phyloP scores from a whole-genome alignment of 352 stramenopile genomes.

The Phytophthora macrochlamydospora region DNA sequence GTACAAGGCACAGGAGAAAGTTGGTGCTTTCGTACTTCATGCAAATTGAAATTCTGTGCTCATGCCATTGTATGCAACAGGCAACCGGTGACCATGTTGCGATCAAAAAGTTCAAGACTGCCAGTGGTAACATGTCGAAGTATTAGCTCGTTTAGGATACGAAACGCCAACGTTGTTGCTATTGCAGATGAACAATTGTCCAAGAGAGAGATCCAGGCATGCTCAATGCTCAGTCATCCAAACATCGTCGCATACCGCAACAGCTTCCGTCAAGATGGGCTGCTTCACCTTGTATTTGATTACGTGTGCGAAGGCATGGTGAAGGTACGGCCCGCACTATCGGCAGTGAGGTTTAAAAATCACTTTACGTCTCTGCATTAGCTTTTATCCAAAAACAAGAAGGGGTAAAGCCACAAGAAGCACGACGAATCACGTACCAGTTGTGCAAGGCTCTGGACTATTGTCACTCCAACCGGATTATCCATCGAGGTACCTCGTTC shows the following conservation, averaged over 20 bases:
- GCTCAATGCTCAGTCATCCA: conserved; percentile 81
- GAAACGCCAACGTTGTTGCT: neutral
- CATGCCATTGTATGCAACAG: conserved; percentile 25
- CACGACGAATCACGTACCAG: conserved; percentile 65
- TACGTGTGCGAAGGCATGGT: conserved; percentile 72
- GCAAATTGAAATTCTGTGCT: conserved; percentile 1
- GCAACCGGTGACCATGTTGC: conserved; percentile 67
- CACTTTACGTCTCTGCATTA: conserved; percentile 9
- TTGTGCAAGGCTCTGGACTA: conserved; percentile 78
- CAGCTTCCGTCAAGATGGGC: conserved; percentile 78
- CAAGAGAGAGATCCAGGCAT: conserved; percentile 82
- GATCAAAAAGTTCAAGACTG: conserved; percentile 87
- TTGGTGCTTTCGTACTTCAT: conserved; percentile 12
- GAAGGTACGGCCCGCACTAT: conserved; percentile 41
- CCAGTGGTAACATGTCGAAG: conserved; percentile 37
- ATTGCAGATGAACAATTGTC: conserved; percentile 71
- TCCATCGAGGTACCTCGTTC: conserved; percentile 63
- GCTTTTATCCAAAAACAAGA: conserved; percentile 64
- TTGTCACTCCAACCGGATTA: conserved; percentile 80
- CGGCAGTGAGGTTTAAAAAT: too few relatives aligned
- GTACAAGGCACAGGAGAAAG: conserved; percentile 82
- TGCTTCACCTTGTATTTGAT: conserved; percentile 83
- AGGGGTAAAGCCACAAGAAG: conserved; percentile 60
- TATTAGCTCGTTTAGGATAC: neutral
- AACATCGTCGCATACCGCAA: conserved; percentile 85